Evolutionary conservation across 345 rosid genomes (phyloP), one percentile per base, ranked within the genome.

Genomic region (Hibiscus tridactylites): DNA sequence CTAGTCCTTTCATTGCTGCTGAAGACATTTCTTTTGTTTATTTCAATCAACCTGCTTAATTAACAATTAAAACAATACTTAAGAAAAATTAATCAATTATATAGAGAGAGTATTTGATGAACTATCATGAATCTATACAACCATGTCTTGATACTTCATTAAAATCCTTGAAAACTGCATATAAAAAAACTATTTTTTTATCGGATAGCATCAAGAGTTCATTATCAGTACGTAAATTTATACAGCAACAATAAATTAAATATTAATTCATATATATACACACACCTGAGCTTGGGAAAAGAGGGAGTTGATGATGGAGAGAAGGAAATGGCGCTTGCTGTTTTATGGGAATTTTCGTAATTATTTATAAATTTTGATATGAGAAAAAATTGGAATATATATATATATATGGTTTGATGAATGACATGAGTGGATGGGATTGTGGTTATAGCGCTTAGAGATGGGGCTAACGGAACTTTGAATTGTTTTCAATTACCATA

Each of bases 371-470:
- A 5, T 37, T 50, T 15, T 28, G 53, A 33, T 61, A 28, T 35
- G 46, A 19, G 26, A 33, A 58, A 39, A 65, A 26, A 9, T 50
- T 19, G 2, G 12, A 17, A 50, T 50, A 16, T 15, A 13, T 50
- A 11, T 49, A 10, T 49, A n/a, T 10, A n/a, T 8, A 7, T 62
- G 44, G 3, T 53, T 56, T 73, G 85, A 79, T 60, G 50, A 65
- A 71, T 71, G 81, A 80, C 79, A 71, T 46, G 87, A 79, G 85
- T 80, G 87, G 92, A 73, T 63, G 73, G 69, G 50, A 77, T 70
- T 71, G 53, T 68, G 59, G 82, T 71, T 71, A 65, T 5, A 58
- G 70, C 44, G 75, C 71, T 71, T 39, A 68, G 69, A 56, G 35
- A 47, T 39, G 52, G 59, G 13, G 24, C 42, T 61, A 61, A 68